Base-by-base conservation (phyloP, 768 basidiomycete genomes). In the Hydnum rufescens region DNA sequence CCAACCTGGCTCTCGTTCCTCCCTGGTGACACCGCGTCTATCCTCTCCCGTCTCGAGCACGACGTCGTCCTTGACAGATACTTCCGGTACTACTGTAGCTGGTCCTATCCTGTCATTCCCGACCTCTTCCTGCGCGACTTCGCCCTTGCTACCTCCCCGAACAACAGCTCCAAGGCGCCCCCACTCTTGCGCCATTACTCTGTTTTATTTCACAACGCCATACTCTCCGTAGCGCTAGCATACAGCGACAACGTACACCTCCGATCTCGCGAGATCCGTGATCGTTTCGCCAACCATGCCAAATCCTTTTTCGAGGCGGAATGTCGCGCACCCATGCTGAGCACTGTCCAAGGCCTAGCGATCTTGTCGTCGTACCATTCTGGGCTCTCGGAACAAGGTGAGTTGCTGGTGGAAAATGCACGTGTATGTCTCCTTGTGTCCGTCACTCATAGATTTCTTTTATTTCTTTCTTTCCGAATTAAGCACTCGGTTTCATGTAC, bases 191-290 rank as follows among this genome's bases (percentile, higher is more conserved):
- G 47, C 25, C 77, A 81, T 56, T 82, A 82, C 62, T 79, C 77
- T 2, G 78, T 80, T 0, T 76, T 82, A 73, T 68, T 82, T 4
- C 80, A 82, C 64, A 82, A 82, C 57, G 70, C 78, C 1, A 67
- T 79, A 2, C 63, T 82, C 42, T 68, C 65, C 16, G 65, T 73
- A 48, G 69, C 66, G 4, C 59, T 66, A 3, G 65, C 65, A 8
- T 68, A 62, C 52, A 60, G 65, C 30, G 67, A 70, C 55, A 65
- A 70, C 16, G 64, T 64, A 2, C 34, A 54, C n/a, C 60, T 70
- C 19, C 62, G 60, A 25, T 53, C 60, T 25, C 55, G 59, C 4
- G 57, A 56, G 6, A 60, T 61, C 4, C 60, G 70, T 18, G 55
- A 51, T 29, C 44, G 54, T 30, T 71, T 65, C 56, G 68, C 66